Base-by-base conservation (phyloP, 2,329 filamentous ascomycete genomes). In the Stagonosporopsis vannaccii region DNA sequence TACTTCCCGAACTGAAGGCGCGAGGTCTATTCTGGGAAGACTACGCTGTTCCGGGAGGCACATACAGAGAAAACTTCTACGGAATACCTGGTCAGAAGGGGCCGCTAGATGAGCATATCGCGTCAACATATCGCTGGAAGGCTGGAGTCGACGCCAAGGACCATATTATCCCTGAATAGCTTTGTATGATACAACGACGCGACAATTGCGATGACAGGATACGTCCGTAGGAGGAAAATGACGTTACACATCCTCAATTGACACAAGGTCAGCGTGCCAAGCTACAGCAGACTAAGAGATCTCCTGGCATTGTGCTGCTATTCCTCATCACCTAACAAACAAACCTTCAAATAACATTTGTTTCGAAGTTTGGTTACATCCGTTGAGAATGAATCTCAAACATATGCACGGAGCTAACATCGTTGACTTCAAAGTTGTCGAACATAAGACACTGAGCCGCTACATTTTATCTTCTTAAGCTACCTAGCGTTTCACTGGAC, bases 1-100 rank as follows among this genome's bases (percentile, higher is more conserved):
- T 90, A 6, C 70, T 90, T 2, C 88, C 88, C 0, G 88, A 90
- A 62, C 77, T 91, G n/a, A 81, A 80, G 23, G 77, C 75, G 9
- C 79, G 88, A 20, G 87, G 86, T 0, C 68, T 87, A 4, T 87
- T 87, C 70, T 85, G 77, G 75, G 73, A 81, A 17, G 78, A 81
- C 39, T 83, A 82, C 63, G 78, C 80, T 6, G 83, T 86, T 2
- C 81, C 82, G 1, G 81, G 81, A 1, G 85, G 85, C 0, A 87
- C 84, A 0, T 85, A 87, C 59, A 77, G 86, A 8, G 85, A 88
- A 72, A 87, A 87, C 68, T 78, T 87, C 55, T 84, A 85, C 54
- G 78, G 79, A n/a, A 77, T 76, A 19, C 69, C 76, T 11, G 85
- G 84, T 0, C 80, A 84, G 62, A 79, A 72, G 8, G 78, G 82